Base-by-base conservation (phyloP, 2,329 filamentous ascomycete species). In the Elsinoe fawcettii region DNA sequence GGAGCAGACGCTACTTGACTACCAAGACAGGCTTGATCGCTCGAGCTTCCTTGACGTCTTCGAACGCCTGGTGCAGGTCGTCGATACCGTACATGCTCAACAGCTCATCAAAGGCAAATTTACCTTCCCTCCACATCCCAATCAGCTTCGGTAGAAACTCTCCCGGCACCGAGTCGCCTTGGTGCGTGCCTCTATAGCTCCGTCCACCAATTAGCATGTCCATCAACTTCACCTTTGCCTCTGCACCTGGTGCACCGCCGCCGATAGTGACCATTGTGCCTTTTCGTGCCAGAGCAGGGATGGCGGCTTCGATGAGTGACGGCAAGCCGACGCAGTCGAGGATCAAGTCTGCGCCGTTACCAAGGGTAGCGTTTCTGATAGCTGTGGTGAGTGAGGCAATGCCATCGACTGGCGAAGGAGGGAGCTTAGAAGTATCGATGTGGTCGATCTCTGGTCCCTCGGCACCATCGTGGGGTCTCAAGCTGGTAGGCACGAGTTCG, bases 1-100 rank as follows among this genome's bases (percentile, higher is more conserved):
- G 20, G n/a, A n/a, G 27, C 47, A 1, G 14, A 25, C 12, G 11
- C 22, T 44, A 55, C 36, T 36, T 46, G 27, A 60, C 22, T 6
- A 64, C 61, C 20, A 64, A 46, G 22, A 65, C 47, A n/a, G 63
- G 56, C 61, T 64, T 65, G 11, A 64, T 56, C 30, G 62, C 58
- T 23, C 49, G 59, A 20, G 61, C 63, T 20, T 44, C 55, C 37
- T 59, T 39, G 39, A 60, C 46, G 41, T 64, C 63, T 11, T 56
- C 58, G 5, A 63, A 22, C 16, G 60, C 63, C 25, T 51, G 37
- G 9, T 60, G 32, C 32, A 65, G 53, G n/a, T 64, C 61, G 39
- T 62, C 60, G 39, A 65, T 63, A 20, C 47, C 39, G 43, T 61
- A 64, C 20, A 51, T 25, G 12, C 53, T 59, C 36, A 64, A 39